Base-by-base conservation (phyloP, 2,329 filamentous ascomycete species). In the Alternaria sp. region DNA sequence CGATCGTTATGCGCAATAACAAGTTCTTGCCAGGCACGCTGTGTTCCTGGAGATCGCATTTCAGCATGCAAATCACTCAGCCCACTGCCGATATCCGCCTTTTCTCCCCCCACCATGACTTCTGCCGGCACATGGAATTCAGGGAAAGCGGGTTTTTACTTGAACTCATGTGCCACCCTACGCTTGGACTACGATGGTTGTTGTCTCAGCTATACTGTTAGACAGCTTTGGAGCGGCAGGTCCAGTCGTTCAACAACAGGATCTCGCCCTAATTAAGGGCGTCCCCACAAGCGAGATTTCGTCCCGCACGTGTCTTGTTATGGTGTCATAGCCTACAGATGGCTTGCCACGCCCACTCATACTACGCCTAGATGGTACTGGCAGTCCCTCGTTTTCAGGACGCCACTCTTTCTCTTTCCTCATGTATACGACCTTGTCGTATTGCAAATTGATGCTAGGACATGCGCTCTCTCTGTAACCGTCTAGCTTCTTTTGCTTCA, bases 1-100 rank as follows among this genome's bases (percentile, higher is more conserved):
- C 57, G 57, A 59, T 59, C 52, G 44, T 20, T 16, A 7, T 44
- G 57, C 30, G 11, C 28, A 28, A 32, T 34, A 59, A 32, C 57
- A 55, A 51, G 44, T 56, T 56, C 57, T 56, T 22, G 57, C 38
- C 57, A 56, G 57, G 51, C 57, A 59, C 57, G 26, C 46, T 49
- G 30, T 18, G 28, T 36, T 30, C 51, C 44, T 59, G 28, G 36
- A 26, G 22, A 59, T 59, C 57, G 57, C 24, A 44, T 38, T 49
- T 24, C 44, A 59, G 39, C 52, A 39, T 44, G 52, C 51, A 46
- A 48, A 59, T 56, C 57, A 59, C 36, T 34, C 38, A 51, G 24
- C 22, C 3, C 30, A 34, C 32, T 56, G 57, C 57, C 51, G 51
- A 32, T 49, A 55, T 18, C 57, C 57, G 44, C 51, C 38, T 43